phyloP scores from a whole-genome alignment of 345 rosid genomes.

The Rhodomyrtus tomentosa region DNA sequence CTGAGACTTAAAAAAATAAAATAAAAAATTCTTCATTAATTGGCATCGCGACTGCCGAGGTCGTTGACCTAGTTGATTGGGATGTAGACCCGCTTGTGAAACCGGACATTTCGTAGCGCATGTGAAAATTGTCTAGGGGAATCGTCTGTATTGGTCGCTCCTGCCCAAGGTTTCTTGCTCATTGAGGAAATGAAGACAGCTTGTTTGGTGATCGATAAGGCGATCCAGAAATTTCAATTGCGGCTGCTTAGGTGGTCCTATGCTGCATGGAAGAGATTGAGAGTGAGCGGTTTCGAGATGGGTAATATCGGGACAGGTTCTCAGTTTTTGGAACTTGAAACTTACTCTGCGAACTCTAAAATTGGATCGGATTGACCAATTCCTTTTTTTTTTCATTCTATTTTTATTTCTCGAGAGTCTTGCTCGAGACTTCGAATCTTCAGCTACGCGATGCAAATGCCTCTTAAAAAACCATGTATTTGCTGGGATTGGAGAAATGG shows the following conservation, averaged over 20 bases:
- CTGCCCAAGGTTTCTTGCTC: not conserved
- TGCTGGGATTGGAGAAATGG: not conserved
- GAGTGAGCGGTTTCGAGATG: not conserved
- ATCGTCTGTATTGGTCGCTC: not conserved
- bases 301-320: not conserved
- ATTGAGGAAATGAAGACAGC: not conserved
- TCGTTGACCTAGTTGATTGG: not conserved
- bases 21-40: too few species aligned
- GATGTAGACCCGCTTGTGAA: not conserved
- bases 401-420: not conserved
- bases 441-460: not conserved
- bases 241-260: not conserved
- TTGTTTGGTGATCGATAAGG: too few species aligned
- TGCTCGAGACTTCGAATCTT: not conserved
- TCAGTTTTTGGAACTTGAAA: not conserved
- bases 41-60: not conserved
- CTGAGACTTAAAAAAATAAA: too few species aligned
- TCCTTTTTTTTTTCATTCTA: not conserved
- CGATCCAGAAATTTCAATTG: too few species aligned
- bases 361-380: rapidly evolving
- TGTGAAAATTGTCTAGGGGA: not conserved
- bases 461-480: not conserved
- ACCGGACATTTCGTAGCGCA: not conserved
- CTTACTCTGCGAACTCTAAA: rapidly evolving
- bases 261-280: too few species aligned